Percentiles rank a stretch among this genome's conserved stretches.
phyloP scores from a whole-genome alignment of 768 basidiomycete genomes.

The Gloeopeniophorella convolvens region DNA sequence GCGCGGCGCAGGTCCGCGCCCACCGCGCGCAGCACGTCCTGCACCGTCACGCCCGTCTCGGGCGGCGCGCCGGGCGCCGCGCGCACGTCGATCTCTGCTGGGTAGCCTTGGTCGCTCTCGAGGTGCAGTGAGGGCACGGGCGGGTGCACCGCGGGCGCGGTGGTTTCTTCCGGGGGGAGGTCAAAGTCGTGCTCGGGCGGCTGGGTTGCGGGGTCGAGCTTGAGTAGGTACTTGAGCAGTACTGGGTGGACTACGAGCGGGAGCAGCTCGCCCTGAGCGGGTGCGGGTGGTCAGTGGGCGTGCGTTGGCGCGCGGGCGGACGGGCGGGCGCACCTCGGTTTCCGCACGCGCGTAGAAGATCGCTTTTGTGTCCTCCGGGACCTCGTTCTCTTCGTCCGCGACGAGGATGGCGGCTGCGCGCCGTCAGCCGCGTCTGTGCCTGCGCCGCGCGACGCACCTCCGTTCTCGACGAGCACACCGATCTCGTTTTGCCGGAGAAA shows the following conservation, averaged over 20 bases:
- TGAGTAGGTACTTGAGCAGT: slow-evolving; percentile 6
- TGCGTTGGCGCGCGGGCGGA: no score
- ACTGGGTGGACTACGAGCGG: slow-evolving; percentile 1
- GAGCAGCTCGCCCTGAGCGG: slow-evolving; percentile 4
- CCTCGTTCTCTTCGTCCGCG: background rate
- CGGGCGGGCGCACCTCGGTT: background rate
- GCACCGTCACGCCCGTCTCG: background rate
- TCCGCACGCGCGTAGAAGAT: slow-evolving; percentile 1
- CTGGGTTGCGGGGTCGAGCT: background rate
- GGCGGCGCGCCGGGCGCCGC: background rate
- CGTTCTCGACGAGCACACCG: background rate
- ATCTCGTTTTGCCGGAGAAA: background rate
- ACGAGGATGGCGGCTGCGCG: slow-evolving; percentile 1
- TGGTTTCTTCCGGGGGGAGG: slow-evolving; percentile 3
- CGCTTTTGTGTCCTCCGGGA: background rate
- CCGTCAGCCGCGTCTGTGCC: no score
- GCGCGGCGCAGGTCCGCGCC: background rate
- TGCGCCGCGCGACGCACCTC: background rate
- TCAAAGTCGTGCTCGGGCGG: background rate
- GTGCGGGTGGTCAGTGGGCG: background rate
- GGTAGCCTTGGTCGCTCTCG: slow-evolving; percentile 9
- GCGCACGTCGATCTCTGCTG: background rate
- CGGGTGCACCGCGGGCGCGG: slow-evolving; percentile 1
- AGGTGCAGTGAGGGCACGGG: background rate
- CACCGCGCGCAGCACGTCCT: slow-evolving; percentile 1